Percentiles rank a stretch among this genome's conserved stretches.
Evolutionary conservation across 192 early-diverging fungal species (phyloP).

Genomic region (Rhizoclosmatium globosum): DNA sequence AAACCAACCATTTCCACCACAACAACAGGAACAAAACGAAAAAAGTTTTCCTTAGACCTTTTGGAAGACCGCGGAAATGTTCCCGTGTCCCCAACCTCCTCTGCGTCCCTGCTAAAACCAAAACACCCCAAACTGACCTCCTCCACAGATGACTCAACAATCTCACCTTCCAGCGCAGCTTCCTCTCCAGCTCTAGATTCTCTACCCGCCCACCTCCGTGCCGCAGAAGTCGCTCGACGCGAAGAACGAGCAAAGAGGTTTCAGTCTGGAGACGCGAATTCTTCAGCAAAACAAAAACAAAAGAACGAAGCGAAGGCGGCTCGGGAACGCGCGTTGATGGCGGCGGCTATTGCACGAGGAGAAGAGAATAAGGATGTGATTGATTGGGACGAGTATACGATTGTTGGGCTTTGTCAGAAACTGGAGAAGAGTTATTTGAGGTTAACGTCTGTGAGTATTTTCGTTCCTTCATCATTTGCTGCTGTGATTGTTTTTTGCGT

Average conservation of each 20-base stretch:
- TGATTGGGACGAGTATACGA: slow-evolving; percentile 83
- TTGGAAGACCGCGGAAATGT: slow-evolving; percentile 28
- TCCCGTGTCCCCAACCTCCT: background rate
- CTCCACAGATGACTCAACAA: background rate
- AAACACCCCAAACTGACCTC: slow-evolving; percentile 22
- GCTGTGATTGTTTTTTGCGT: background rate
- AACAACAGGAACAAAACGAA: slow-evolving; percentile 40
- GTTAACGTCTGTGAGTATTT: slow-evolving; percentile 78
- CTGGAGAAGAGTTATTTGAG: slow-evolving; percentile 95
- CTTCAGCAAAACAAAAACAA: slow-evolving; percentile 22
- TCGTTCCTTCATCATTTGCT: background rate
- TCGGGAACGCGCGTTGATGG: slow-evolving; percentile 20
- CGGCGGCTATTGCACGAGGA: slow-evolving; percentile 40
- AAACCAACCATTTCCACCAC: background rate
- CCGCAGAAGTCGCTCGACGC: slow-evolving; percentile 43
- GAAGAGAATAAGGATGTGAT: slow-evolving; percentile 69
- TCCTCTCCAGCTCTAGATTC: slow-evolving; percentile 34
- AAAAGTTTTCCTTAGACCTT: slow-evolving; percentile 39
- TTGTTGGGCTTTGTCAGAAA: slow-evolving; percentile 84
- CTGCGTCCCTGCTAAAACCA: background rate
- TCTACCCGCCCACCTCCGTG: slow-evolving; percentile 43
- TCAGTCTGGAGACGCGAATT: slow-evolving; percentile 30
- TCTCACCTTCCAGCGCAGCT: background rate
- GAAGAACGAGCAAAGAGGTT: slow-evolving; percentile 46
- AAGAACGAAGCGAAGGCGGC: slow-evolving; percentile 1